These are phyloP conservation scores for Plantago lanceolata DNA, from an alignment of 305 asterid genomes.

Conservation along the genomic window DNA sequence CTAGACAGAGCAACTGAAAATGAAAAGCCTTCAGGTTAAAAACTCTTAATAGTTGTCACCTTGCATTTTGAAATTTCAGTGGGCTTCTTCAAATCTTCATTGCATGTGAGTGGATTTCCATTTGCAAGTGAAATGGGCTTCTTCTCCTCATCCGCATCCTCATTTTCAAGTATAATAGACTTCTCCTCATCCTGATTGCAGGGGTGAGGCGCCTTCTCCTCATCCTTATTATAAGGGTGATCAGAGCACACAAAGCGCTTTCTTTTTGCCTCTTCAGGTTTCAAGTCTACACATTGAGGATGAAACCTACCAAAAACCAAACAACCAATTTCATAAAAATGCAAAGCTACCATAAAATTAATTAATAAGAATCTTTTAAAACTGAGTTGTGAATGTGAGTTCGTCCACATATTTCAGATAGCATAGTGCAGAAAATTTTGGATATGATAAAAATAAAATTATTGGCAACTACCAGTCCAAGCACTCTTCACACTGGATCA, in stretches of 20 bases:
- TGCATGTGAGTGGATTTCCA: constrained; percentile 17
- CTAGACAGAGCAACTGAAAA: neutral
- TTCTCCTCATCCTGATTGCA: constrained; percentile 21
- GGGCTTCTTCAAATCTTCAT: constrained; percentile 31
- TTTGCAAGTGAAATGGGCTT: constrained; percentile 25
- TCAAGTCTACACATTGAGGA: constrained; percentile 63
- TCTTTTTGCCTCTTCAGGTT: constrained; percentile 43
- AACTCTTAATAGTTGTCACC: constrained; percentile 26
- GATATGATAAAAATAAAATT: neutral
- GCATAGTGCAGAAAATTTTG: neutral
- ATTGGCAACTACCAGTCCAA: constrained; percentile 52
- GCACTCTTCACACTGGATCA: constrained; percentile 73
- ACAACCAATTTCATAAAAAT: neutral
- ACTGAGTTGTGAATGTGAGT: neutral
- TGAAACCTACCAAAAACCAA: constrained; percentile 52
- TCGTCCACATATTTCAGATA: neutral
- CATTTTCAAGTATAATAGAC: too few species aligned
- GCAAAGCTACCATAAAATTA: constrained; percentile 1
- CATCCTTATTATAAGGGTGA: constrained; percentile 31
- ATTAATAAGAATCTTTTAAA: neutral
- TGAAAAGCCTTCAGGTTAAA: constrained; percentile 1
- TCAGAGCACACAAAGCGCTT: constrained; percentile 55
- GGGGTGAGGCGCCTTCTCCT: constrained; percentile 27
- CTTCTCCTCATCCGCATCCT: too few species aligned
- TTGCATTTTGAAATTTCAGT: constrained; percentile 30